Base-by-base conservation (phyloP, 345 rosid species). In the Odontarrhena argentea region DNA sequence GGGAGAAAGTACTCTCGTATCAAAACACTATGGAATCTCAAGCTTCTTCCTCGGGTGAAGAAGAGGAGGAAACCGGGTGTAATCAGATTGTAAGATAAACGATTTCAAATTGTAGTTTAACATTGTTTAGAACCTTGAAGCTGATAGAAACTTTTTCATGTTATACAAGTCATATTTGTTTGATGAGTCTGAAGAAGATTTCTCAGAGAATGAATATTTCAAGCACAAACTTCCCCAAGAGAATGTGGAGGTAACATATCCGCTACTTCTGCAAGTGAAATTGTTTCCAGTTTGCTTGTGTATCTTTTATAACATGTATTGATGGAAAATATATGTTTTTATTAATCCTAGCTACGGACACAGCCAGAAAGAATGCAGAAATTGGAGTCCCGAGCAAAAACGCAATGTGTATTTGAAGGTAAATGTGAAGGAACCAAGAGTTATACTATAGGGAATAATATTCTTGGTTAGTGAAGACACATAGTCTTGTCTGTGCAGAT, bases 401-500 rank as follows among this genome's bases (percentile, higher is more conserved):
- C 67, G 0, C 67, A 59, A 52, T 73, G 77, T 66, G 50, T 73
- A 15, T 68, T 73, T 36, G 62, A 58, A 59, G 67, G 77, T 73
- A 37, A 10, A 18, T 18, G 35, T 13, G 30, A 53, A 41, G 13
- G 24, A 59, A 53, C 28, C 34, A 32, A 41, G 42, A n/a, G 28
- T 40, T 30, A 9, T 5, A 32, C 1, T 3, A 24, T 11, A 18
- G 32, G 30, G 15, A 40, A 43, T 43, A 15, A 10, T 8, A 4
- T 44, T 1, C 13, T 49, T 35, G 32, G 34, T 58, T 65, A 42
- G 49, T 58, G 45, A 76, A 69, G 55, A 49, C 4, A 3, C n/a
- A 55, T 55, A 47, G 74, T 64, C 61, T 44, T 70, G 65, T 44
- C 15, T 51, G 5, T 57, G 64, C 71, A 80, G 83, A 24, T 48